Evolutionary conservation across 768 basidiomycete genomes (phyloP), one percentile per base, ranked within the genome.

Genomic region (Naganishia kalamii): DNA sequence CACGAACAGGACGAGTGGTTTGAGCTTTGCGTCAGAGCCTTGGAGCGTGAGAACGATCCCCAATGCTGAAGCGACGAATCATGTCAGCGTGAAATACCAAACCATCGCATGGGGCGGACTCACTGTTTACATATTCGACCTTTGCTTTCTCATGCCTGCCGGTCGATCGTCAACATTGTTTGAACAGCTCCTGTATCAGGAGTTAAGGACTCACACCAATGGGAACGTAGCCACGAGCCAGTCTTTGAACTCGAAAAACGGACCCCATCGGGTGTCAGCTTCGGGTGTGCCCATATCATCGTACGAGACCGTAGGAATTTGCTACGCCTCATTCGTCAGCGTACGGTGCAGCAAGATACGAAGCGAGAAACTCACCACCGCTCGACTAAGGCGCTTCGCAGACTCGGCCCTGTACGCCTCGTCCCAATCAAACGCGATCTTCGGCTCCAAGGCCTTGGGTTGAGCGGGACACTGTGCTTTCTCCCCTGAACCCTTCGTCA

Each of bases 211-310:
- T 63, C 51, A 74, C 74, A 69, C 72, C 12, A 73, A 50, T 11
- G 75, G 72, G 66, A 75, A 78, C 7, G 74, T 68, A 12, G 63
- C 51, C 25, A 69, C 59, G 19, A 78, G 63, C 74, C 75, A 78
- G 10, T 65, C 63, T 30, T 77, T 74, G 60, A 75, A 77, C 25
- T 74, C 71, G 54, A 73, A 74, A 68, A 78, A 78, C 2, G 74
- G 74, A n/a, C 33, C 62, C 77, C 77, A 78, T 33, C 77, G 70
- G 7, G 70, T 70, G 68, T 78, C 77, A 35, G 75, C 77, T n/a
- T 66, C 67, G 2, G 77, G 75, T 40, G 69, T 70, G 11, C 77
- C 77, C 51, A 75, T 77, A 68, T 75, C 76, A 46, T 77, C 76
- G 48, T 65, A 75, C 63, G 71, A 72, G 40, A 73, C 67, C 8